These are phyloP conservation scores for Xylariaceae sp. DNA, from an alignment of 2,329 filamentous ascomycete genomes.

Conservation along the genomic window DNA sequence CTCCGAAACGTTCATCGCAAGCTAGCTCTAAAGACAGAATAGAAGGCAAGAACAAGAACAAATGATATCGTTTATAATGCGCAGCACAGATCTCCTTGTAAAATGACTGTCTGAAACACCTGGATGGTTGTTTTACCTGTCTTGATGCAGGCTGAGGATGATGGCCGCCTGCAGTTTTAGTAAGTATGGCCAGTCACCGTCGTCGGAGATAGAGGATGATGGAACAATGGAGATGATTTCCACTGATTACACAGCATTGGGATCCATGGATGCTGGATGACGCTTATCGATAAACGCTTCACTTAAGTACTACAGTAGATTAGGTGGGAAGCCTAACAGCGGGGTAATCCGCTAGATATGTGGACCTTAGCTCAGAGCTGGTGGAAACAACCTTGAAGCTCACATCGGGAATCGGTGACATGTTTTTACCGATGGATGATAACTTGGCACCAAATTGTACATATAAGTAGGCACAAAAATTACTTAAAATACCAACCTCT, in stretches of 20 bases:
- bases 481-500: no score
- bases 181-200: constrained; percentile 1
- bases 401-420: no score
- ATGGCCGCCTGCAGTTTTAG: background rate
- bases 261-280: constrained; percentile 8
- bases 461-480: no score
- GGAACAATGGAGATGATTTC: constrained; percentile 20
- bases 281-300: constrained; percentile 19
- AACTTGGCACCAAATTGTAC: no score
- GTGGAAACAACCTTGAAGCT: no score
- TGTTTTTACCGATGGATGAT: no score
- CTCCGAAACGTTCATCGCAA: constrained; percentile 14
- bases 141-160: background rate
- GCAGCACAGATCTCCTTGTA: background rate
- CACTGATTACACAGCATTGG: constrained; percentile 27
- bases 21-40: background rate
- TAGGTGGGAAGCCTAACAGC: no score
- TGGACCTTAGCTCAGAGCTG: no score
- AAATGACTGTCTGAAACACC: background rate
- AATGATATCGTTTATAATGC: background rate
- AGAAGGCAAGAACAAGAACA: background rate
- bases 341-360: no score
- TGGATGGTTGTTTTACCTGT: background rate
- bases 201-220: constrained; percentile 30
- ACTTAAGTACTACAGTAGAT: no score